Percentiles rank a stretch among this genome's conserved stretches.
These are phyloP conservation scores for Trichoderma hamatum DNA, from an alignment of 2,329 filamentous ascomycete genomes.

Conservation along the genomic window DNA sequence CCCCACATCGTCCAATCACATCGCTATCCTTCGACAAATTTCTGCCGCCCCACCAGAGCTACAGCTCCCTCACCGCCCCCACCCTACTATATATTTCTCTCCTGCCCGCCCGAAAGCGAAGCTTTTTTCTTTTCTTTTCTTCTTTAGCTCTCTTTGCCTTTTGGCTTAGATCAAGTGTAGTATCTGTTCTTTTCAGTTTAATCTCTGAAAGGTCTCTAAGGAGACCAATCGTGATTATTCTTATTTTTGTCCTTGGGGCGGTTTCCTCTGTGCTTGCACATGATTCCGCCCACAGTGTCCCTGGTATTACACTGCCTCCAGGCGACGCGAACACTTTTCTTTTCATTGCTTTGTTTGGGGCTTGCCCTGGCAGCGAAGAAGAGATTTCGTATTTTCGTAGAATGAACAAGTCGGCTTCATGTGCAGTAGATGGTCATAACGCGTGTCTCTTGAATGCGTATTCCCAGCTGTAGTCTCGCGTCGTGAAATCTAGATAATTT, in stretches of 20 bases:
- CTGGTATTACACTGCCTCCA: slow-evolving; percentile 52
- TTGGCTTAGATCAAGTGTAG: slow-evolving; percentile 91
- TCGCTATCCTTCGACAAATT: too few relatives aligned
- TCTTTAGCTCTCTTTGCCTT: slow-evolving; percentile 53
- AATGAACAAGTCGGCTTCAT: background rate
- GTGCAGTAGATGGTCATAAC: background rate
- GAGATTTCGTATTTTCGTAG: slow-evolving; percentile 28
- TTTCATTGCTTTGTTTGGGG: slow-evolving; percentile 46
- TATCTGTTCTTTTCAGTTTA: slow-evolving; percentile 98
- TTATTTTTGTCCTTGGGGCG: slow-evolving; percentile 55
- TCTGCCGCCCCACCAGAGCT: slow-evolving; percentile 21
- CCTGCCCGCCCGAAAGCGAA: slow-evolving; percentile 25
- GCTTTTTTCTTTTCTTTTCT: slow-evolving; percentile 38
- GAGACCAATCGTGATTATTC: slow-evolving; percentile 77
- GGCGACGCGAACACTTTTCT: slow-evolving; percentile 46
- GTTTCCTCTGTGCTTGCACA: slow-evolving; percentile 49
- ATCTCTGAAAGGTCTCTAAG: slow-evolving; percentile 84
- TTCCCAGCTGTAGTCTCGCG: background rate
- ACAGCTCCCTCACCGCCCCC: slow-evolving; percentile 30
- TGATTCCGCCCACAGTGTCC: slow-evolving; percentile 47
- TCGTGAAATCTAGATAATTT: background rate
- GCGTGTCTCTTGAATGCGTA: background rate
- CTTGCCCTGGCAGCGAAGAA: slow-evolving; percentile 47
- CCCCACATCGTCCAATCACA: background rate
- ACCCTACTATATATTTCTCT: slow-evolving; percentile 35